Evolutionary conservation across 371 early-diverging fungal species (phyloP).

Genomic region (Haplosporangium sp.): DNA sequence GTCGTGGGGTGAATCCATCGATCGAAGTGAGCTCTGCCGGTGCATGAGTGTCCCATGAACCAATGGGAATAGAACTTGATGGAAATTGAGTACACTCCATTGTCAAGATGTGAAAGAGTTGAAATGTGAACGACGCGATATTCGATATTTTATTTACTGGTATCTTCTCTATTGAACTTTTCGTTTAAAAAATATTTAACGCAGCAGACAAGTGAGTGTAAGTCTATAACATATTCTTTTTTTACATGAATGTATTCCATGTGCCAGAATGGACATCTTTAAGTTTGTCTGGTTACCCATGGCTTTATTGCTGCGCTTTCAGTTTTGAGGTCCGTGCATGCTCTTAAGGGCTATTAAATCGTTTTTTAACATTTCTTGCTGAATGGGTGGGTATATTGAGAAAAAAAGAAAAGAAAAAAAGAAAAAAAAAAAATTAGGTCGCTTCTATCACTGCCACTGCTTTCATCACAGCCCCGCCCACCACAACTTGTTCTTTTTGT

Average conservation of each 20-base stretch:
- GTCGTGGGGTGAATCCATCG: neutral
- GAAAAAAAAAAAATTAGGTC: neutral
- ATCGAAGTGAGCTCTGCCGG: neutral
- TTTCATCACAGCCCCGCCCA: slow-evolving; percentile 11
- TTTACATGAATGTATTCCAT: neutral
- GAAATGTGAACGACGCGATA: neutral
- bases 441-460: slow-evolving; percentile 8
- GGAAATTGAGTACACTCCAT: neutral
- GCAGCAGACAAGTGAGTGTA: too few species aligned
- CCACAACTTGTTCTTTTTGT: neutral
- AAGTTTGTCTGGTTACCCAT: neutral
- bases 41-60: slow-evolving; percentile 30
- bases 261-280: neutral
- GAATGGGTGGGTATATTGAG: too few species aligned
- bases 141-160: too few species aligned
- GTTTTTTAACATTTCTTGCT: too few species aligned
- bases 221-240: too few species aligned
- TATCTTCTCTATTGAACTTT: too few species aligned
- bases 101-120: neutral
- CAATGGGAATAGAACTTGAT: slow-evolving; percentile 21
- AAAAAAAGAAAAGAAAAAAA: too few species aligned
- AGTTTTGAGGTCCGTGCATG: neutral
- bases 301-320: neutral
- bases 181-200: too few species aligned
- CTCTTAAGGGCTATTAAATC: neutral